These are phyloP conservation scores for Clonostachys solani DNA, from an alignment of 2,329 filamentous ascomycete genomes.

Conservation along the genomic window DNA sequence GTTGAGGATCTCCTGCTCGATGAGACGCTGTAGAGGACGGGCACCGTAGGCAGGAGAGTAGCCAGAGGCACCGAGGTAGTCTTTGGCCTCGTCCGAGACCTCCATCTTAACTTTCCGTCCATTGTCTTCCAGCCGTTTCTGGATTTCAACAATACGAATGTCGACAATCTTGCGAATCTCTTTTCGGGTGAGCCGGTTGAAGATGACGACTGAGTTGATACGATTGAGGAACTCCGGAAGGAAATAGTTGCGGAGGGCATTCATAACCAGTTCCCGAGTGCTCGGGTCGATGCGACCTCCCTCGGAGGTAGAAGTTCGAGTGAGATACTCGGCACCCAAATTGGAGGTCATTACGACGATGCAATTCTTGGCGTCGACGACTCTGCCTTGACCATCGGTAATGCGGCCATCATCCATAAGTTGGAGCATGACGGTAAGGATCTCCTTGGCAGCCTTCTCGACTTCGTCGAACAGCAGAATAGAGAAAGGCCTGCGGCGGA, in stretches of 20 bases:
- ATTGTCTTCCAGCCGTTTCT: conserved; percentile 84
- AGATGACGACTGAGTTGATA: conserved; percentile 94
- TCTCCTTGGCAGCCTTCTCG: conserved; percentile 97
- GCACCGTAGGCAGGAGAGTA: conserved; percentile 97
- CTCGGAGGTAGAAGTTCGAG: conserved; percentile 71
- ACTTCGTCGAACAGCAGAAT: conserved; percentile 98
- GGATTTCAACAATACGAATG: conserved; percentile 80
- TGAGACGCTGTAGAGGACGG: conserved; percentile 79
- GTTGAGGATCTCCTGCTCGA: conserved; percentile 97
- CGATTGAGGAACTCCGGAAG: conserved; percentile 97
- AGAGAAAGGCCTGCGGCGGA: conserved; percentile 93
- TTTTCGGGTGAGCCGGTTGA: conserved; percentile 85
- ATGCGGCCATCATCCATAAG: conserved; percentile 99
- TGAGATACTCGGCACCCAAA: conserved; percentile 89
- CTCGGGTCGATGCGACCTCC: conserved; percentile 75
- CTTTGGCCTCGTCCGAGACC: conserved; percentile 81
- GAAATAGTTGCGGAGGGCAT: conserved; percentile 90
- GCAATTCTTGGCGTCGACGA: conserved; percentile 95
- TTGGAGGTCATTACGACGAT: conserved; percentile 99
- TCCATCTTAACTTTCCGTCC: conserved; percentile 80
- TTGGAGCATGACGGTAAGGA: conserved; percentile 94
- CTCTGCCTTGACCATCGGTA: conserved; percentile 92
- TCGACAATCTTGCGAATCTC: conserved; percentile 98
- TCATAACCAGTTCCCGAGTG: conserved; percentile 87
- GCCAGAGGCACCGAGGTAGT: conserved; percentile 86